These are phyloP conservation scores for Saccharomyces pastorianus DNA, from an alignment of 1,139 yeast species.

Conservation along the genomic window DNA sequence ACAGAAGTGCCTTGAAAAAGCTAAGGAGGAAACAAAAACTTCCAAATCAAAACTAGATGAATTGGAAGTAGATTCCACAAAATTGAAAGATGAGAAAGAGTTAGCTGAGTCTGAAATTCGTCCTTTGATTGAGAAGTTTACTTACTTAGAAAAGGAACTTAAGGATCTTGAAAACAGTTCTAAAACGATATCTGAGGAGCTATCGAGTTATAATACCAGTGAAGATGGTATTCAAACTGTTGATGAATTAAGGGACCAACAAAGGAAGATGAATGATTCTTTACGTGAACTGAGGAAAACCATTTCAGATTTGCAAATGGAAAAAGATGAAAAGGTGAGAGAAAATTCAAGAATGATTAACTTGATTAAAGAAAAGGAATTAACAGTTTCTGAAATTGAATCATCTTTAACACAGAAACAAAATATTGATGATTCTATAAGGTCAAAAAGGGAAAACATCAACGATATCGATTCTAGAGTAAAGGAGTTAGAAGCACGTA, in stretches of 20 bases:
- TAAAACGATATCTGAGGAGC: conserved; percentile 35
- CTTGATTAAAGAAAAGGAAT: conserved; percentile 48
- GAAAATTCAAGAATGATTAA: conserved; percentile 46
- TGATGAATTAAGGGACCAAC: conserved; percentile 47
- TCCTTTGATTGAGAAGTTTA: conserved; percentile 20
- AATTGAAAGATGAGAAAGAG: conserved; percentile 16
- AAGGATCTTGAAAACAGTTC: conserved; percentile 36
- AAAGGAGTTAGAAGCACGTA: background rate
- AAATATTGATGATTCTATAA: conserved; percentile 32
- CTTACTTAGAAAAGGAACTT: conserved; percentile 18
- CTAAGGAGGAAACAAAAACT: background rate
- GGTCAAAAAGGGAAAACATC: conserved; percentile 36
- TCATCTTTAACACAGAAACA: conserved; percentile 39
- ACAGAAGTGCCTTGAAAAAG: background rate
- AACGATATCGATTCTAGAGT: conserved; percentile 33
- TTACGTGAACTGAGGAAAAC: conserved; percentile 42
- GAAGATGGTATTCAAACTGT: conserved; percentile 26
- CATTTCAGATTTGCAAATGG: conserved; percentile 39
- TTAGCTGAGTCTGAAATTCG: conserved; percentile 18
- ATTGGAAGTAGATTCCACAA: conserved; percentile 11
- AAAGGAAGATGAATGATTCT: conserved; percentile 37
- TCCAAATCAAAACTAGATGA: conserved; percentile 24
- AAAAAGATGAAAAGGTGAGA: conserved; percentile 42
- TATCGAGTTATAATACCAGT: conserved; percentile 14
- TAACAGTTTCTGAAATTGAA: conserved; percentile 50